Evolutionary conservation across 306 rosid genomes (phyloP).

Genomic region (Quillaja saponaria): DNA sequence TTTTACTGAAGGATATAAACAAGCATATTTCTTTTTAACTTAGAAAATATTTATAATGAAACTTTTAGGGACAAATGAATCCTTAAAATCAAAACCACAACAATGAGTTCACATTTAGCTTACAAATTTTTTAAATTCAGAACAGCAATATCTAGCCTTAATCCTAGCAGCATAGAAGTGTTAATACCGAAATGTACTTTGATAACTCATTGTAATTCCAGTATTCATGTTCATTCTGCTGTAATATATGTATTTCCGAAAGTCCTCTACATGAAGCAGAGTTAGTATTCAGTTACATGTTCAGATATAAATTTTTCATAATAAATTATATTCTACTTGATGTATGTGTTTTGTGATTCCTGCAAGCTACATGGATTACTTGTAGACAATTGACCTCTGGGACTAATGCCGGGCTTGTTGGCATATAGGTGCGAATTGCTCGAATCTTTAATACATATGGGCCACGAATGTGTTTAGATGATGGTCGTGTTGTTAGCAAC

Average conservation of each 20-base stretch:
- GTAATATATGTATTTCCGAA: not conserved
- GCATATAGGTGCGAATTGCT: slow-evolving; percentile 87
- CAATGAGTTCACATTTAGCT: slow-evolving; percentile 12
- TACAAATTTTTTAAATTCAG: not conserved
- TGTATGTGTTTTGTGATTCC: not conserved
- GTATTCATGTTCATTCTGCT: not conserved
- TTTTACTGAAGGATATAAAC: no score
- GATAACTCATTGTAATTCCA: slow-evolving; percentile 14
- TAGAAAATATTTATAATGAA: no score
- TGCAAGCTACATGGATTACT: slow-evolving; percentile 24
- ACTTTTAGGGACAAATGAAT: not conserved
- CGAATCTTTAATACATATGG: slow-evolving; percentile 94
- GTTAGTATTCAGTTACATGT: slow-evolving; percentile 10
- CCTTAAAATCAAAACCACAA: slow-evolving; percentile 4
- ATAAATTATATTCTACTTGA: slow-evolving; percentile 6
- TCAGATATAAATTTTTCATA: slow-evolving; percentile 15
- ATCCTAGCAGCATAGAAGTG: slow-evolving; percentile 2
- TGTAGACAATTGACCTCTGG: slow-evolving; percentile 31
- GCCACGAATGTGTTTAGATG: slow-evolving; percentile 97
- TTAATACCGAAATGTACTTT: not conserved
- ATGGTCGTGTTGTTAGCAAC: slow-evolving; percentile 99
- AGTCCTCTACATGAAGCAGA: slow-evolving; percentile 10
- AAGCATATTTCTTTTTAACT: no score
- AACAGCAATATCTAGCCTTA: slow-evolving; percentile 1
- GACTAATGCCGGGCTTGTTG: slow-evolving; percentile 28